Percentiles rank a stretch among this genome's conserved stretches.
phyloP scores from a whole-genome alignment of 1,139 yeast genomes.

The Eremothecium sinecaudum region DNA sequence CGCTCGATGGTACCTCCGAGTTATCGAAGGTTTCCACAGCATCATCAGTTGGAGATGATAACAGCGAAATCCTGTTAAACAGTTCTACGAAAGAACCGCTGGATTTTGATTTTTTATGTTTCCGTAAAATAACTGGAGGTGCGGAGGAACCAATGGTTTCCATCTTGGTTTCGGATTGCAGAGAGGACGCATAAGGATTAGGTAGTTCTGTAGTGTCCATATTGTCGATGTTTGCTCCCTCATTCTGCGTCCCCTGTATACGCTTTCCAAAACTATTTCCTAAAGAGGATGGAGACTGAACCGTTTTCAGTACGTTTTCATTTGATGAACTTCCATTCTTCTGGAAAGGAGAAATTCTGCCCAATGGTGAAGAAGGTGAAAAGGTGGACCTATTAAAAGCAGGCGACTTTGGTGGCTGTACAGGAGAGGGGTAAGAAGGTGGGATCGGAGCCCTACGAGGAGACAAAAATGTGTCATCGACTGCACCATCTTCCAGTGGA shows the following conservation, averaged over 20 bases:
- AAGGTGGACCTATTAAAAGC: conserved; percentile 6
- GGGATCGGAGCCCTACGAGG: conserved; percentile 61
- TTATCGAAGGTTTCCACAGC: conserved; percentile 1
- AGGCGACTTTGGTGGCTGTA: conserved; percentile 31
- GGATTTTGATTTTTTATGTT: conserved; percentile 23
- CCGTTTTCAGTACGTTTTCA: conserved; percentile 11
- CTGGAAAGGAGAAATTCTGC: conserved; percentile 19
- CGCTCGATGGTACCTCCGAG: conserved; percentile 1
- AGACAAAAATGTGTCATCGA: conserved; percentile 36
- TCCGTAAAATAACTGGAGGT: neutral
- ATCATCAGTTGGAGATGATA: conserved; percentile 13
- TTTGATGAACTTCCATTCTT: no score
- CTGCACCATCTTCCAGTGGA: conserved; percentile 7
- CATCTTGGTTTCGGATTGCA: conserved; percentile 2
- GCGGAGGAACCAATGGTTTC: neutral
- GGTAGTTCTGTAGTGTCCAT: conserved; percentile 9
- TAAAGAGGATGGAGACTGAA: neutral
- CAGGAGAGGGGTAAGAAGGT: conserved; percentile 43
- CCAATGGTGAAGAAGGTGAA: conserved; percentile 7
- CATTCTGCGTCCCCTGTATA: conserved; percentile 1
- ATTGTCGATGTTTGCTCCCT: conserved; percentile 4
- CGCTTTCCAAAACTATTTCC: conserved; percentile 1
- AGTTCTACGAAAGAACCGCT: conserved; percentile 30
- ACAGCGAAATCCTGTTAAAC: conserved; percentile 26
- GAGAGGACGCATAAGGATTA: conserved; percentile 7